Evolutionary conservation across 2,329 filamentous ascomycete species (phyloP).

Genomic region (Alternaria ventricosa): DNA sequence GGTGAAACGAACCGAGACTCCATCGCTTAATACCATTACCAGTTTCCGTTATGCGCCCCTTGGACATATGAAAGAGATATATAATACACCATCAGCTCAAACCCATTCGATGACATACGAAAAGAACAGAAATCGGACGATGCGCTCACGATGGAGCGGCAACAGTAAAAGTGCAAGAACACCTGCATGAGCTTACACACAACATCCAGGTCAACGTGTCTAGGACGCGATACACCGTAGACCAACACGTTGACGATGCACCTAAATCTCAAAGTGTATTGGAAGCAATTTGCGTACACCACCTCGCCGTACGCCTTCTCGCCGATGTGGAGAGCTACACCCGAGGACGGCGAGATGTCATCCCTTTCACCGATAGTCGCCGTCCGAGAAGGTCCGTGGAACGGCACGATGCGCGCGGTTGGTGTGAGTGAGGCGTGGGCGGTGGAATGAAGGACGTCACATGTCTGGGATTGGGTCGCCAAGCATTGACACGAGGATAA

Average conservation of each 20-base stretch:
- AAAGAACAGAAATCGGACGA: not conserved
- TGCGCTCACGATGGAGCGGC: not conserved
- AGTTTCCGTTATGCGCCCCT: not conserved
- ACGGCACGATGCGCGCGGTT: not conserved
- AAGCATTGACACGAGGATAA: not conserved
- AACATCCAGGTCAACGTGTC: not conserved
- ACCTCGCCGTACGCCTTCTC: not conserved
- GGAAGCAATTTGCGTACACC: not conserved
- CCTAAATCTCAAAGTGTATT: not conserved
- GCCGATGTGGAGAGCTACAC: not conserved
- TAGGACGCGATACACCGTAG: not conserved
- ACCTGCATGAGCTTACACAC: not conserved
- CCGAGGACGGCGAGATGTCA: not conserved
- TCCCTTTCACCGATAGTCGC: not conserved
- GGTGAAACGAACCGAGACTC: not conserved
- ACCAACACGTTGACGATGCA: not conserved
- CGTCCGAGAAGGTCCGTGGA: not conserved
- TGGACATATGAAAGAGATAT: not conserved
- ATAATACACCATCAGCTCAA: not conserved
- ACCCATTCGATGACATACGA: not conserved
- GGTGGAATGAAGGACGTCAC: not conserved
- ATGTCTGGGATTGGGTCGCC: not conserved
- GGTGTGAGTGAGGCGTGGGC: not conserved
- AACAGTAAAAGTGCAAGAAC: not conserved
- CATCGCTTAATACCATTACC: not conserved